phyloP scores from a whole-genome alignment of 352 stramenopile genomes.

The Phytophthora tentaculata region DNA sequence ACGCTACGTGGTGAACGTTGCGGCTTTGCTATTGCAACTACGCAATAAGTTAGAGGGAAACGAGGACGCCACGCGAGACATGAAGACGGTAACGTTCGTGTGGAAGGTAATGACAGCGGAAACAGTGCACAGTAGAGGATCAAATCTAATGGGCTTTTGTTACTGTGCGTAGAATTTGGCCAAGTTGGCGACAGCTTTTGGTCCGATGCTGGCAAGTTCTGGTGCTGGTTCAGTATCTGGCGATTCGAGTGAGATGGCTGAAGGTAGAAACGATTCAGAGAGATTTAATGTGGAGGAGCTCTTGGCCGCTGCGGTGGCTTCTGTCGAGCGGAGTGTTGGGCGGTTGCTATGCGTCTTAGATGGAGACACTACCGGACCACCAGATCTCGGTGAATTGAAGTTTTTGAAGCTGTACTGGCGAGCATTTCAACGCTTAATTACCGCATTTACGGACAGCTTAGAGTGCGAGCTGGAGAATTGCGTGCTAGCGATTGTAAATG shows the following conservation, averaged over 20 bases:
- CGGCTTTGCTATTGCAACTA: conserved; percentile 26
- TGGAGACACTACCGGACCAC: background rate
- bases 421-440: conserved; percentile 64
- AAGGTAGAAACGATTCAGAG: background rate
- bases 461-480: conserved; percentile 49
- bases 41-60: conserved; percentile 23
- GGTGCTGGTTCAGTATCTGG: background rate
- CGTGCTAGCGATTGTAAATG: conserved; percentile 48
- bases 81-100: conserved; percentile 55
- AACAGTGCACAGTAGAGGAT: background rate
- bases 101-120: conserved; percentile 54
- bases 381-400: conserved; percentile 35
- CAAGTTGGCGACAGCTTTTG: conserved; percentile 46
- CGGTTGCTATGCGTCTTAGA: conserved; percentile 23
- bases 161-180: conserved; percentile 44
- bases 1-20: conserved; percentile 22
- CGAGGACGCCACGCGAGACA: conserved; percentile 20
- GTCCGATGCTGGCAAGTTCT: conserved; percentile 10
- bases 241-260: background rate
- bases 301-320: conserved; percentile 33
- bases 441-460: conserved; percentile 31
- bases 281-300: conserved; percentile 43
- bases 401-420: conserved; percentile 64
- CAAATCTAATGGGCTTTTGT: conserved; percentile 4
- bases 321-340: conserved; percentile 36